A percentile compares a stretch with the other conserved stretches of the same genome.
Evolutionary conservation across 1,284 basidiomycete genomes (phyloP).

Genomic region (Phellopilus nigrolimitatus): DNA sequence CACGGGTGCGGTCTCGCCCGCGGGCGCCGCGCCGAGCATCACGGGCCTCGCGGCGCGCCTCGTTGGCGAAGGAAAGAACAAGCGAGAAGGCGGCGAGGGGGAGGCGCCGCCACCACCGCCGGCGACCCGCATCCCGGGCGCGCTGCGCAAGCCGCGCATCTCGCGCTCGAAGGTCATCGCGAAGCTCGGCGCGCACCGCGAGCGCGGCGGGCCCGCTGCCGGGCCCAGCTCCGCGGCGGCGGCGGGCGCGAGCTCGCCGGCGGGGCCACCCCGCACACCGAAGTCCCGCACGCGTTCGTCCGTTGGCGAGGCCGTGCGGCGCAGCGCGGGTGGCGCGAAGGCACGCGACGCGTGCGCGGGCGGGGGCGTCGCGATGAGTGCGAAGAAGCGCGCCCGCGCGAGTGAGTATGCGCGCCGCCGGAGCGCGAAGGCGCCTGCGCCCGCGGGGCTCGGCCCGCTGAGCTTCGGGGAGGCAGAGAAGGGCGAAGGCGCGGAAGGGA

Average conservation of each 20-base stretch:
- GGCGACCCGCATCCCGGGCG: conserved; percentile 26
- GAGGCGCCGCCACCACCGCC: neutral
- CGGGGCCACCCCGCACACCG: conserved; percentile 26
- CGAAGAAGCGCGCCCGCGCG: conserved; percentile 62
- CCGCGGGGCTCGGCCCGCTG: neutral
- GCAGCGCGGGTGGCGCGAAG: conserved; percentile 41
- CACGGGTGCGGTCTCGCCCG: conserved; percentile 9
- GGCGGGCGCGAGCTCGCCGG: conserved; percentile 21
- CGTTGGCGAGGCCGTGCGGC: conserved; percentile 43
- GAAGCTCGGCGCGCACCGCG: conserved; percentile 57
- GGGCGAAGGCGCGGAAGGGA: conserved; percentile 5
- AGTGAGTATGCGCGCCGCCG: conserved; percentile 50
- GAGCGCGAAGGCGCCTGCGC: conserved; percentile 22
- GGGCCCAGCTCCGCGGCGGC: neutral
- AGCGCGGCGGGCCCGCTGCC: conserved; percentile 38
- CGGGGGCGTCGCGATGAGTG: conserved; percentile 42
- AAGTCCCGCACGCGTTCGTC: conserved; percentile 45
- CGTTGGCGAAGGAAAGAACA: neutral
- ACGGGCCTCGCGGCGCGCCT: neutral
- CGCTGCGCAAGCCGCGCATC: conserved; percentile 60
- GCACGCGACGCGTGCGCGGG: conserved; percentile 30
- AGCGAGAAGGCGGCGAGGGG: neutral
- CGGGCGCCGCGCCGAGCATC: conserved; percentile 1
- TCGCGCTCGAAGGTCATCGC: conserved; percentile 76
- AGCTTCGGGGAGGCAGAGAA: no score